Base-by-base conservation (phyloP, 768 basidiomycete genomes). In the Serendipita sp. region DNA sequence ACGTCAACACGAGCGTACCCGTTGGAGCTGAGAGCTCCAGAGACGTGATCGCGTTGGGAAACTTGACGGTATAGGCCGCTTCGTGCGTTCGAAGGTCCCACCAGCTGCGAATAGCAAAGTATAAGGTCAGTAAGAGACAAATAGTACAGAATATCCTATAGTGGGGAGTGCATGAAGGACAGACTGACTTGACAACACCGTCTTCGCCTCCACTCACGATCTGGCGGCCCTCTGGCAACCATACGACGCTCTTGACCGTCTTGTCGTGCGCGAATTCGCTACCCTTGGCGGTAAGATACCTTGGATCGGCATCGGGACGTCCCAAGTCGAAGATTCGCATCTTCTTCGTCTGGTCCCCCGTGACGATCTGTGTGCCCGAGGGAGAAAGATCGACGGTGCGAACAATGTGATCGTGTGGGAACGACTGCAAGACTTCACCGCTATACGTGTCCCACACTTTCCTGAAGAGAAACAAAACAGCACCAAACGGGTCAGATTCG, bases 401-500 rank as follows among this genome's bases (percentile, higher is more conserved):
- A 69, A 99, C 96, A 71, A 99, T 99, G 75, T 98, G 96, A 70
- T 93, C 88, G 73, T 99, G 96, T 13, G 92, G 86, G 71, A 98
- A 95, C n/a, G 95, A 96, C 68, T 96, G 90, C 42, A 98, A 77
- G 31, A 79, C 73, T n/a, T 82, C 77, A 64, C 96, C 96, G 24
- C 85, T 83, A 72, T 87, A 93, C 3, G 93, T 90, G 74, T 97
- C 90, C 93, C 93, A 97, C 67, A 97, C 81, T 78, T 95, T 97
- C 63, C 91, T 96, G n/a, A n/a, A n/a, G n/a, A n/a, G n/a, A n/a
- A n/a, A n/a, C n/a, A n/a, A n/a, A n/a, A 72, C 61, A 64, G n/a
- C n/a, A n/a, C n/a, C n/a, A n/a, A n/a, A n/a, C n/a, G n/a, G n/a
- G n/a, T n/a, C n/a, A n/a, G n/a, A n/a, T n/a, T n/a, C n/a, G n/a